phyloP scores from a whole-genome alignment of 306 rosid genomes.

The Medicago lupulina region DNA sequence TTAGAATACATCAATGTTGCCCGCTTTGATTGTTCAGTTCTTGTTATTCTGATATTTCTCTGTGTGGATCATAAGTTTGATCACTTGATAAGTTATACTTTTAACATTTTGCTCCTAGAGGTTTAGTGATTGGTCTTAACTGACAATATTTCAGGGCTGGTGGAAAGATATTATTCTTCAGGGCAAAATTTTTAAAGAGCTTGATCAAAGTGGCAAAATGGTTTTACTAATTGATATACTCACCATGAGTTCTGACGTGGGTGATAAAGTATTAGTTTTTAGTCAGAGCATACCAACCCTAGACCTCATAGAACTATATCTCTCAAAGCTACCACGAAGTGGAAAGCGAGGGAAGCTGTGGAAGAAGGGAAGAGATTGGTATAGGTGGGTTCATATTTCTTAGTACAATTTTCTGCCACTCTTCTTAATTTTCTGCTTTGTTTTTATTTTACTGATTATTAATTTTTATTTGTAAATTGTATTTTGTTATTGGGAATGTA shows the following conservation, averaged over 20 bases:
- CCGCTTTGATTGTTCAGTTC: no score
- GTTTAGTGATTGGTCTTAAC: conserved; percentile 34
- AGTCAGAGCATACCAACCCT: conserved; percentile 98
- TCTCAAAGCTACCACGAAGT: conserved; percentile 71
- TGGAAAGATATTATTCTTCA: conserved; percentile 90
- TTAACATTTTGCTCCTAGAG: conserved; percentile 15
- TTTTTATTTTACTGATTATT: neutral
- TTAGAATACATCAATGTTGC: no score
- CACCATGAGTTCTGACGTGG: conserved; percentile 80
- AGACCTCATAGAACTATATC: conserved; percentile 86
- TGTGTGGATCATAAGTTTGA: no score
- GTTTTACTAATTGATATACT: conserved; percentile 86
- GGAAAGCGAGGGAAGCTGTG: conserved; percentile 76
- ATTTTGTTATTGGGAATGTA: conserved; percentile 21
- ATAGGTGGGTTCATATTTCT: conserved; percentile 68
- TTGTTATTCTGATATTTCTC: no score
- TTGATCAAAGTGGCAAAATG: conserved; percentile 93
- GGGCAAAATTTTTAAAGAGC: conserved; percentile 75
- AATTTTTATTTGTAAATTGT: conserved; percentile 1
- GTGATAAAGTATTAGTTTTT: conserved; percentile 94
- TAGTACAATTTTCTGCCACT: conserved; percentile 36
- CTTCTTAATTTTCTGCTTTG: conserved; percentile 22
- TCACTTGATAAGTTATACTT: conserved; percentile 1
- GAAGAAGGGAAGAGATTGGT: conserved; percentile 98
- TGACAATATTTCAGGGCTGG: conserved; percentile 75